Evolutionary conservation across 2,329 filamentous ascomycete genomes (phyloP).

Genomic region (Alternaria novae-zelandiae): DNA sequence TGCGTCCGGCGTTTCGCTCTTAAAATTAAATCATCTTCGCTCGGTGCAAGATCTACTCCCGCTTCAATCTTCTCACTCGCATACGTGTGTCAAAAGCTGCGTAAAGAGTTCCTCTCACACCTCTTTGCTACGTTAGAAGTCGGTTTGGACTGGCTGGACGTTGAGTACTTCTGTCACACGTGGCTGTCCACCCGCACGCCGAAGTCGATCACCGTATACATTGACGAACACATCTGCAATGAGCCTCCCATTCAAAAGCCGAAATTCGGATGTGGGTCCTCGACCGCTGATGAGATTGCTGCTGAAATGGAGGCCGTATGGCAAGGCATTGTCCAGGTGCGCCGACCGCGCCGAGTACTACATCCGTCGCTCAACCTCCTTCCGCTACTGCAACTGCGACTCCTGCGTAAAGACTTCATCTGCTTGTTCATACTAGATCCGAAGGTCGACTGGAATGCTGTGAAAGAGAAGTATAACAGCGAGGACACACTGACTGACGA

Average conservation of each 20-base stretch:
- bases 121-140: not conserved
- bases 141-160: not conserved
- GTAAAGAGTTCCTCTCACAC: not conserved
- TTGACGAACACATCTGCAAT: not conserved
- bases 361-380: not conserved
- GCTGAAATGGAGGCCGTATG: rapidly evolving
- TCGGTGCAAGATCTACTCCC: not conserved
- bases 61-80: not conserved
- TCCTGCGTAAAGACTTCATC: not conserved
- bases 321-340: not conserved
- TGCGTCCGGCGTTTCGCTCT: not conserved
- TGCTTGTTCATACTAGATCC: not conserved
- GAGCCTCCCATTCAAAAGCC: not conserved
- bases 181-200: not conserved
- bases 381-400: not conserved
- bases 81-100: not conserved
- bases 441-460: not conserved
- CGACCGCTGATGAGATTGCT: no score
- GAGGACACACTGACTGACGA: rapidly evolving
- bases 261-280: no score
- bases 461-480: not conserved
- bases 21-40: no score
- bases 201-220: not conserved
- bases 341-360: not conserved
- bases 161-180: not conserved